Evolutionary conservation across 108 stramenopile genomes (phyloP), one percentile per base, ranked within the genome.

Genomic region (Cyclostephanos invisitatus): DNA sequence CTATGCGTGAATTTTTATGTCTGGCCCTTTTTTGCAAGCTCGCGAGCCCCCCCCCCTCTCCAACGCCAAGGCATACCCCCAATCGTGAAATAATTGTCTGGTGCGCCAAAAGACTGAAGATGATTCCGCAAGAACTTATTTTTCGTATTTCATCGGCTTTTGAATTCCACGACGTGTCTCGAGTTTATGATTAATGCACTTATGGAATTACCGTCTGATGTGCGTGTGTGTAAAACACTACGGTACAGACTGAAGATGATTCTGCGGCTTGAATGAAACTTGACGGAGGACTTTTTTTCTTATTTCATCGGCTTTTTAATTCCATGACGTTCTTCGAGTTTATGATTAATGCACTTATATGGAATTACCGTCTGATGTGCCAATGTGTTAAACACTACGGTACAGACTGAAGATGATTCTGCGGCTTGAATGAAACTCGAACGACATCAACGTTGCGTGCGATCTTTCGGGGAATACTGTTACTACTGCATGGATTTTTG

Each of bases 201-300:
- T 42, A 42, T 42, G 40, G 40, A 42, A 42, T 42, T 42, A 42
- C 40, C 40, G 40, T 42, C 40, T 42, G 40, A 42, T 42, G 40
- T 42, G 8, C 40, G 10, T 8, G 1, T 46, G 44, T 46, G 44
- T 46, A 15, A 14, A 46, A 46, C 44, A 46, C 44, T 15, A 15
- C 44, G 44, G 42, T 54, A 46, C 21, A 61, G 49, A 40, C 40
- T 78, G 77, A 78, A 64, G 70, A 78, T 54, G 62, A 67, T 78
- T 78, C 70, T 78, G 77, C 70, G 64, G 77, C 70, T 78, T 71
- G 69, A 71, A 78, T 78, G 65, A 78, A 62, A 78, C 70, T 78
- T 32, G 32, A 32, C 32, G 32, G 32, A 32, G 4, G 3, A 32
- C 32, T 32, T 32, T 32, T 32, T 32, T 57, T 18, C 25, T 2